These are phyloP conservation scores for Didymella exigua DNA, from an alignment of 2,329 filamentous ascomycete species.

Conservation along the genomic window DNA sequence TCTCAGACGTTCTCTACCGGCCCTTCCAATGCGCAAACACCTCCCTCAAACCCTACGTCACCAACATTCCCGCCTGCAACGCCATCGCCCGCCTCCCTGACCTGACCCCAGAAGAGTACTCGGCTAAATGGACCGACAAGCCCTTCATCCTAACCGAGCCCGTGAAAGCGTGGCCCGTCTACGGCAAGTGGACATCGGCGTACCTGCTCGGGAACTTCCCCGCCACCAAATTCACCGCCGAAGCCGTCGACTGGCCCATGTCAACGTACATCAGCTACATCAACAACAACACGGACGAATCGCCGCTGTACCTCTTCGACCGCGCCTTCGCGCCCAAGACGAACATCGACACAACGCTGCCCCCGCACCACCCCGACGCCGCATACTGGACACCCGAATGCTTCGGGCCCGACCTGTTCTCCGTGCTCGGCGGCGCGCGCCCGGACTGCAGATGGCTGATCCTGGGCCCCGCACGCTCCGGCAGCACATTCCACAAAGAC, in stretches of 20 bases:
- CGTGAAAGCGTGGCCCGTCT: slow-evolving; percentile 82
- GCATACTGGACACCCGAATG: slow-evolving; percentile 81
- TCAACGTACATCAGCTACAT: slow-evolving; percentile 84
- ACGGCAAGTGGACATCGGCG: slow-evolving; percentile 74
- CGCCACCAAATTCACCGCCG: slow-evolving; percentile 77
- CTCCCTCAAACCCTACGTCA: slow-evolving; percentile 67
- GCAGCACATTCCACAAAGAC: slow-evolving; percentile 93
- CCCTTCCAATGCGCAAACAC: slow-evolving; percentile 90
- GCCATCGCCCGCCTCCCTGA: slow-evolving; percentile 72
- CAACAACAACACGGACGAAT: slow-evolving; percentile 79
- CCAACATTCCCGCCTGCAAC: slow-evolving; percentile 74
- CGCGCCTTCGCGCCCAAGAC: slow-evolving; percentile 87
- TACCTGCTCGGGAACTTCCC: slow-evolving; percentile 68
- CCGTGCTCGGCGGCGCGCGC: slow-evolving; percentile 74
- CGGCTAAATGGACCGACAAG: slow-evolving; percentile 73
- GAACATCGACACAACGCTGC: slow-evolving; percentile 54
- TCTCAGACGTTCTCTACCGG: slow-evolving; percentile 86
- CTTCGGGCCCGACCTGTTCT: slow-evolving; percentile 87
- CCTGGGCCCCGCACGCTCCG: slow-evolving; percentile 82
- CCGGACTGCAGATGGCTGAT: slow-evolving; percentile 94
- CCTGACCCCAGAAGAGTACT: slow-evolving; percentile 75
- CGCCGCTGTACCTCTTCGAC: slow-evolving; percentile 91
- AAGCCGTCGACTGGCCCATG: slow-evolving; percentile 91
- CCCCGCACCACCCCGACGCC: slow-evolving; percentile 61
- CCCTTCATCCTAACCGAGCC: slow-evolving; percentile 88